phyloP scores from a whole-genome alignment of 495 filamentous ascomycete genomes.

The Talaromyces nanjingensis region DNA sequence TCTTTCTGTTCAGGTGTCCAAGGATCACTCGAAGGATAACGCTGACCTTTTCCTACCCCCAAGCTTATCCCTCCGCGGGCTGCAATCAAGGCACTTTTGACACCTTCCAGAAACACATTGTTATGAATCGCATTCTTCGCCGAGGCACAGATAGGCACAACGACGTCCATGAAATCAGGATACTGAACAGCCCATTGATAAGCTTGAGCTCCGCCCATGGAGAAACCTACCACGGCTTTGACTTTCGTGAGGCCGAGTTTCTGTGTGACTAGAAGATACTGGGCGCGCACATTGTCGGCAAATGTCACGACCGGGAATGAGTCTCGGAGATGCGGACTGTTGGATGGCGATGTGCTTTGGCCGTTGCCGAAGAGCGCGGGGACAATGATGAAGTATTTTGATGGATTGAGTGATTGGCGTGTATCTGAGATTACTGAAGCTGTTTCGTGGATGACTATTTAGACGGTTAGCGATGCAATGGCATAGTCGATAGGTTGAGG shows the following conservation, averaged over 20 bases:
- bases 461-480: background rate
- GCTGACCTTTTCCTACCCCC: constrained; percentile 21
- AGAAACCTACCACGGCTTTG: constrained; percentile 60
- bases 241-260: constrained; percentile 55
- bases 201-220: constrained; percentile 62
- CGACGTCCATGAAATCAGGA: constrained; percentile 61
- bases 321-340: constrained; percentile 43
- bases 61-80: constrained; percentile 44
- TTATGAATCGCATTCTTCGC: constrained; percentile 66
- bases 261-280: constrained; percentile 58
- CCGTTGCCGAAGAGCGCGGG: constrained; percentile 67
- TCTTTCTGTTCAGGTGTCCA: constrained; percentile 52
- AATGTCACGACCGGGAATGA: constrained; percentile 55
- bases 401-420: constrained; percentile 42
- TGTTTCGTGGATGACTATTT: background rate
- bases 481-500: background rate
- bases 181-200: constrained; percentile 69
- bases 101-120: constrained; percentile 65
- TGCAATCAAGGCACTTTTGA: constrained; percentile 59
- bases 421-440: constrained; percentile 51
- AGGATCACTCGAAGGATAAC: constrained; percentile 22
- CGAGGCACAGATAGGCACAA: constrained; percentile 60
- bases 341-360: constrained; percentile 64
- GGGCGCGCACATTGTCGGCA: constrained; percentile 65
- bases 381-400: constrained; percentile 63